These are phyloP conservation scores for Melaleuca quinquenervia DNA, from an alignment of 345 rosid species.

Conservation along the genomic window DNA sequence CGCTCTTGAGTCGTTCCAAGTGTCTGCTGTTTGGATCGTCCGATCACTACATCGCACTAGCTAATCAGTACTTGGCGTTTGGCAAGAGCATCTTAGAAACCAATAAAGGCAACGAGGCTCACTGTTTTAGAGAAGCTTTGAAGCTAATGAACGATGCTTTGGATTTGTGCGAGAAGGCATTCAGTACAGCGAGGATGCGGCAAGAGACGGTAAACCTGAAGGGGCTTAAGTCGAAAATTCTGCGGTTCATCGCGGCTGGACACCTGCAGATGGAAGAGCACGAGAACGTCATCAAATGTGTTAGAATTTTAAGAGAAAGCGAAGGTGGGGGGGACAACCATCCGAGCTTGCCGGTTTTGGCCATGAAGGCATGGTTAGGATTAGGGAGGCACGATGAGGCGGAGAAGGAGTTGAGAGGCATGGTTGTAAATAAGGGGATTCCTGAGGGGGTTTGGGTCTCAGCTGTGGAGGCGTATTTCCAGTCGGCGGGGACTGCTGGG, in stretches of 20 bases:
- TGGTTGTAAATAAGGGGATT: constrained; percentile 72
- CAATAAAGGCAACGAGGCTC: constrained; percentile 24
- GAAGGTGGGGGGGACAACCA: constrained; percentile 53
- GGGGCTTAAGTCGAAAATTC: constrained; percentile 45
- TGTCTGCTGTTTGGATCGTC: constrained; percentile 52
- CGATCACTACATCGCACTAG: constrained; percentile 55
- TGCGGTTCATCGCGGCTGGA: constrained; percentile 82
- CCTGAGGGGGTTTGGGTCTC: constrained; percentile 95
- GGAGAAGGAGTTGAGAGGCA: constrained; percentile 79
- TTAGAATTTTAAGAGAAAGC: constrained; percentile 69
- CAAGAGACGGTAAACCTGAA: constrained; percentile 49
- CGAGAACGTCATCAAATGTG: constrained; percentile 85
- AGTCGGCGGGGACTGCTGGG: constrained; percentile 84
- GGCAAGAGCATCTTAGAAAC: constrained; percentile 44
- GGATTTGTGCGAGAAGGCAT: constrained; percentile 75
- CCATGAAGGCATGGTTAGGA: constrained; percentile 97
- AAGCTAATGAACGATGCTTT: constrained; percentile 80
- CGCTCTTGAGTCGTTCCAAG: constrained; percentile 59
- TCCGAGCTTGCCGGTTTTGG: constrained; percentile 86
- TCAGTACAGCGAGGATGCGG: constrained; percentile 36
- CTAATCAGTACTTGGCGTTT: constrained; percentile 55
- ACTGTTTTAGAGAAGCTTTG: constrained; percentile 44
- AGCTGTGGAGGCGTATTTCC: constrained; percentile 83
- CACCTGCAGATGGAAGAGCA: constrained; percentile 82
- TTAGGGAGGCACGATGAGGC: constrained; percentile 72